Evolutionary conservation across 345 rosid genomes (phyloP), one percentile per base, ranked within the genome.

Genomic region (Kernera saxatilis): DNA sequence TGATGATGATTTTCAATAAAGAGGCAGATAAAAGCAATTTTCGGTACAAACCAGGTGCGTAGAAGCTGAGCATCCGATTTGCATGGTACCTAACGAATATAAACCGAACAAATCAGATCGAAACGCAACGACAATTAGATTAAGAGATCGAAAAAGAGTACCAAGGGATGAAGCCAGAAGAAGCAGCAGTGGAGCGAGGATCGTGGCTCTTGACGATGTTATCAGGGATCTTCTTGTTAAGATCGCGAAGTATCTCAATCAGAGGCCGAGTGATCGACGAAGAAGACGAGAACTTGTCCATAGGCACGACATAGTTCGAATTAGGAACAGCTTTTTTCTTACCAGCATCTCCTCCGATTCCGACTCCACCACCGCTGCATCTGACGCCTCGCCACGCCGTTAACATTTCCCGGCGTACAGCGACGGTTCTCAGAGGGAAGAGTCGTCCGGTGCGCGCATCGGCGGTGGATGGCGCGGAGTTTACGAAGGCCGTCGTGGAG

Each of bases 1-100:
- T 12, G 30, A 54, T 0, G 69, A 17, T 39, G 7, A 10, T 18
- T 8, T 15, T 8, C 33, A 27, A 7, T 6, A 50, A 45, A 5
- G 36, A 54, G 40, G 9, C 3, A 35, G 17, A 33, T 18, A 12
- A 33, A 67, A 11, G 60, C 52, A 59, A 80, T 36, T 13, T 44
- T 30, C 13, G 8, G 12, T 41, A 80, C 89, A 57, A 71, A 91
- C 98, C 98, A 25, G 98, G 96, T 25, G 98, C 98, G 58, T 84
- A 88, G 86, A 93, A 93, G 88, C 98, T 93, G 64, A 93, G 61
- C 98, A 93, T 93, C 66, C 97, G 90, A 73, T 93, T 93, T 66
- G 98, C 98, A 66, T 93, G 97, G 78, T 75, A 91, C 99, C 99
- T 93, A 58, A 58, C 1, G 74, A 48, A 32, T 19, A 45, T 30